These are phyloP conservation scores for Carpinus viminea DNA, from an alignment of 306 rosid genomes.

Conservation along the genomic window DNA sequence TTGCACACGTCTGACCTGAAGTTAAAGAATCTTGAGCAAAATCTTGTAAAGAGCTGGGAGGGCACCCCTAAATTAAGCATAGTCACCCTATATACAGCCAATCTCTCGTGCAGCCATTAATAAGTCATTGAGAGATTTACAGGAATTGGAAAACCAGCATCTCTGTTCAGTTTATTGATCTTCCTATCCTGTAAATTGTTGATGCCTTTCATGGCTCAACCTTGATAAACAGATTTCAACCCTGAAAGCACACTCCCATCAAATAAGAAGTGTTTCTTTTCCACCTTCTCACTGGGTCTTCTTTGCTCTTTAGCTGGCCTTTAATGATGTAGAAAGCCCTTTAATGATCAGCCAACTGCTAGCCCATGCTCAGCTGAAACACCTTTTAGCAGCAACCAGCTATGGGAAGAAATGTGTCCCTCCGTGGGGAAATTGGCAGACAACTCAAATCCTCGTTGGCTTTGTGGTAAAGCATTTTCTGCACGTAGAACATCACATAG, in stretches of 20 bases:
- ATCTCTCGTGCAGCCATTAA: slow-evolving; percentile 12
- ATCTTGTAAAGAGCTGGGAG: neutral
- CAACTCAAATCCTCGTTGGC: slow-evolving; percentile 49
- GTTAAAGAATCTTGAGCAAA: slow-evolving; percentile 27
- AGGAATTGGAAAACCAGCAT: neutral
- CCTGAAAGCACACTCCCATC: neutral
- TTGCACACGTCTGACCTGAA: slow-evolving; percentile 23
- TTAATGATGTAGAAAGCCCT: neutral
- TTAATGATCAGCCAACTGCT: slow-evolving; percentile 1
- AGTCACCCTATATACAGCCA: neutral
- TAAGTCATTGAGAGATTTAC: neutral
- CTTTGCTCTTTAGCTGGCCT: slow-evolving; percentile 9
- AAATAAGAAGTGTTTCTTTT: neutral
- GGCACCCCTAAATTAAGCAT: neutral
- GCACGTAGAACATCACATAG: slow-evolving; percentile 85
- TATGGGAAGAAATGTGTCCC: slow-evolving; percentile 49
- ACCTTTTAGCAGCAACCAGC: slow-evolving; percentile 51
- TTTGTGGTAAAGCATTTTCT: slow-evolving; percentile 52
- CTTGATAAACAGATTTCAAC: neutral
- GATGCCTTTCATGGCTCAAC: neutral
- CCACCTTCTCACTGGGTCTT: neutral
- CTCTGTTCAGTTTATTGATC: slow-evolving; percentile 8
- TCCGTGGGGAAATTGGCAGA: slow-evolving; percentile 44
- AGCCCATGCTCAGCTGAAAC: neutral
- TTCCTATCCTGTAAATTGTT: slow-evolving; percentile 4